Conservation (phyloP, 352 stramenopile genomes). For the Globisporangium solare region DNA sequence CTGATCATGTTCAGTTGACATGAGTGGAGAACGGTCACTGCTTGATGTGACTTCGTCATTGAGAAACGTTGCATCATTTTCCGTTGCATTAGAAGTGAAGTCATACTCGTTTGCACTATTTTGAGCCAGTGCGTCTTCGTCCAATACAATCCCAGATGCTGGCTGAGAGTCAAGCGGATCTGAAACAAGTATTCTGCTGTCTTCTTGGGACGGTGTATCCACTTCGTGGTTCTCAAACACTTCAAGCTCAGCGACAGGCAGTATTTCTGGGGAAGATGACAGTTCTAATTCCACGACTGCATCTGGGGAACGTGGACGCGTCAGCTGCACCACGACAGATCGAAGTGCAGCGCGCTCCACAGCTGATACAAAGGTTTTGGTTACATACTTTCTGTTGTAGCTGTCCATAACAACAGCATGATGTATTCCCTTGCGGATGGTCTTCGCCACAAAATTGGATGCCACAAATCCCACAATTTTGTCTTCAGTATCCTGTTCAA, state of each 20-base stretch:
- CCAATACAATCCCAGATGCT: too few species aligned
- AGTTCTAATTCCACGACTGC: not conserved
- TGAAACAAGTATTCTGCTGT: too few species aligned
- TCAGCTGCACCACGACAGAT: not conserved
- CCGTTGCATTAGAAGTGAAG: too few species aligned
- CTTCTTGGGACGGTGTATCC: not conserved
- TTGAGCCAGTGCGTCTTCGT: too few species aligned
- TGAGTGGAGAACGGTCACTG: too few species aligned
- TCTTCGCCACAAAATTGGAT: not conserved
- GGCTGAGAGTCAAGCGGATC: too few species aligned
- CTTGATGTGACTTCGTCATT: too few species aligned
- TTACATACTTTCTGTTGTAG: slow-evolving; percentile 9
- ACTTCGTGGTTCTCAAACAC: not conserved
- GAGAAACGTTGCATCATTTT: too few species aligned
- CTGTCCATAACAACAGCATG: slow-evolving; percentile 11
- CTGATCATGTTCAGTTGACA: too few species aligned
- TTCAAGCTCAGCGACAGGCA: not conserved
- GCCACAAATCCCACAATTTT: not conserved
- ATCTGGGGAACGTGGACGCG: not conserved
- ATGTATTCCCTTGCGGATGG: slow-evolving; percentile 9
- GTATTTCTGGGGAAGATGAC: not conserved
- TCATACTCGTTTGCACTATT: too few species aligned
- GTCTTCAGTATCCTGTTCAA: not conserved
- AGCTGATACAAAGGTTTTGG: slow-evolving; percentile 9
- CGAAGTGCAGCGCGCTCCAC: not conserved